Evolutionary conservation across 805 yeast genomes (phyloP).

Genomic region (Starmera quercuum): DNA sequence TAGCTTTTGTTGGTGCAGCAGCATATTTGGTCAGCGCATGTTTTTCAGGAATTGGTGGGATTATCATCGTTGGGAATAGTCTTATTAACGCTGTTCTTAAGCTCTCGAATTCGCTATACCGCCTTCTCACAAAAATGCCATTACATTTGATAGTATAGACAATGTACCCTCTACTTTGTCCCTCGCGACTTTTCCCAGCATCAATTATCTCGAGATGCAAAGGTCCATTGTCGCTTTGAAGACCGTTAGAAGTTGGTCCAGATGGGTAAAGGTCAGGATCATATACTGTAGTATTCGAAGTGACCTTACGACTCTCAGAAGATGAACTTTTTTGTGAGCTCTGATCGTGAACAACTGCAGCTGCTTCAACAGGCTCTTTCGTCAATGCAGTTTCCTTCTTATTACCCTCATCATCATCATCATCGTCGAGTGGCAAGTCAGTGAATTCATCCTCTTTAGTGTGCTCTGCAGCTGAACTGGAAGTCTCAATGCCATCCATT

Average conservation of each 20-base stretch:
- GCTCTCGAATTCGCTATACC: conserved; percentile 90
- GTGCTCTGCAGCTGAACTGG: no score
- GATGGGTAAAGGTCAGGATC: conserved; percentile 19
- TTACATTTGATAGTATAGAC: conserved; percentile 71
- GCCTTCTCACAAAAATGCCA: conserved; percentile 51
- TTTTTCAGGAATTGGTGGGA: conserved; percentile 93
- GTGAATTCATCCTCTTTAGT: conserved; percentile 21
- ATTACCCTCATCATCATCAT: not conserved
- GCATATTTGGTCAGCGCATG: conserved; percentile 47
- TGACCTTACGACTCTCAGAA: no score
- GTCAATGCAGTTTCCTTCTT: conserved; percentile 1
- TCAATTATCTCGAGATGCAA: conserved; percentile 47
- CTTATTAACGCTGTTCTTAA: conserved; percentile 64
- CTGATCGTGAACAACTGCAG: conserved; percentile 2
- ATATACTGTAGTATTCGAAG: conserved; percentile 19
- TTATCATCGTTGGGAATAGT: conserved; percentile 69
- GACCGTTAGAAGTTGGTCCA: conserved; percentile 4
- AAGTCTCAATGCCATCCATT: no score
- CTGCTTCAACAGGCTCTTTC: not conserved
- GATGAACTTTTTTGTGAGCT: not conserved
- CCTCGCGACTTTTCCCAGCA: conserved; percentile 83
- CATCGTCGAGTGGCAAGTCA: conserved; percentile 15
- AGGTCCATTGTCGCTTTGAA: conserved; percentile 6
- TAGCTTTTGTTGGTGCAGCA: conserved; percentile 33
- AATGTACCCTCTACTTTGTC: conserved; percentile 66